Conservation (phyloP, 352 stramenopile genomes). For the Chrysophaeum taylorii region DNA sequence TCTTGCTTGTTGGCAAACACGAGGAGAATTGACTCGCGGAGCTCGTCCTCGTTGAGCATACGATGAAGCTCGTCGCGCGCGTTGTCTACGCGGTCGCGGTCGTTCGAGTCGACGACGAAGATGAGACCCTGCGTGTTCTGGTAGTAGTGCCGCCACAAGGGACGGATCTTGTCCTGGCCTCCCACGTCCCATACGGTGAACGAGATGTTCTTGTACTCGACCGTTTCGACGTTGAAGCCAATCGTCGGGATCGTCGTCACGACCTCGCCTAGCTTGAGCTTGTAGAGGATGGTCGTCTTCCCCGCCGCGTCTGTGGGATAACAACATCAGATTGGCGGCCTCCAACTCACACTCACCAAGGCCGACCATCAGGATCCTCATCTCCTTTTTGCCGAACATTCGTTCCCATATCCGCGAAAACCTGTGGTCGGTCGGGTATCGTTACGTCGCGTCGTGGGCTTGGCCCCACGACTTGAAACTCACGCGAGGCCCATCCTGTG, state of each 20-base stretch:
- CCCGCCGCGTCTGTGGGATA: slow-evolving; percentile 84
- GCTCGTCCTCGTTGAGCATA: slow-evolving; percentile 96
- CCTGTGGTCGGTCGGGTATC: too few species aligned
- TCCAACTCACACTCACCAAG: too few species aligned
- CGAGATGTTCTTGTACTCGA: slow-evolving; percentile 99
- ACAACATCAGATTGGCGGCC: slow-evolving; percentile 1
- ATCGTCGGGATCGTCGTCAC: slow-evolving; percentile 96
- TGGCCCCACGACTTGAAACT: too few species aligned
- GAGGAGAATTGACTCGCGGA: slow-evolving; percentile 88
- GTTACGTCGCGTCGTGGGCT: too few species aligned
- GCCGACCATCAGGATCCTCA: slow-evolving; percentile 78
- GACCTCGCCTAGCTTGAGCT: slow-evolving; percentile 77
- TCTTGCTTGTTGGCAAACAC: slow-evolving; percentile 99
- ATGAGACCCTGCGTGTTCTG: slow-evolving; percentile 98
- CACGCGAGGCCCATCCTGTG: too few species aligned
- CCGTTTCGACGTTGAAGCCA: slow-evolving; percentile 98
- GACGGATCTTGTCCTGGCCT: slow-evolving; percentile 96
- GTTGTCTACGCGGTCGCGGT: slow-evolving; percentile 90
- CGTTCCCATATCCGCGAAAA: slow-evolving; percentile 62
- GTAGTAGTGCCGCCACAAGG: slow-evolving; percentile 98
- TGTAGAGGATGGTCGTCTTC: slow-evolving; percentile 93
- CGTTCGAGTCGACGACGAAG: slow-evolving; percentile 98
- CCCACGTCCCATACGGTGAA: slow-evolving; percentile 99
- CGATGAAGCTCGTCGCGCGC: slow-evolving; percentile 92
- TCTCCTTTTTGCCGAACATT: slow-evolving; percentile 74